Evolutionary conservation across 208 protist species (phyloP), one percentile per base, ranked within the genome.

Genomic region (Trypanosomatidae sp.): DNA sequence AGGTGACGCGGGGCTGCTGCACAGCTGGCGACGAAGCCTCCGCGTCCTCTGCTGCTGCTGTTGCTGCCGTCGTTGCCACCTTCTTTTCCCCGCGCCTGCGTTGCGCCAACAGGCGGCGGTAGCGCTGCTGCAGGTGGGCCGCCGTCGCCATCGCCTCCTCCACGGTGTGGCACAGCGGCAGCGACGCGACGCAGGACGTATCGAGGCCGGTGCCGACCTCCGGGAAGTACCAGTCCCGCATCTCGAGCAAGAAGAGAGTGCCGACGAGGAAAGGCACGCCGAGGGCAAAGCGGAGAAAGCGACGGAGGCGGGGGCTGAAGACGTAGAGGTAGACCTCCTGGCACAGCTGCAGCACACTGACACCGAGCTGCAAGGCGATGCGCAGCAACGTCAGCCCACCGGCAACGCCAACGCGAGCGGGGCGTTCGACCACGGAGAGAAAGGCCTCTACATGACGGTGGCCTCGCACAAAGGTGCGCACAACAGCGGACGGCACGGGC

Each of bases 181-280:
- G 64, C 43, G 43, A 74, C 3, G 41, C 55, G 7, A 83, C 80
- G 39, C 80, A 86, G 10, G 69, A 69, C 15, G 80, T 85, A 62
- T 82, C 83, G 22, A 84, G 67, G n/a, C 66, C 71, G 4, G 62
- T 64, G 19, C 66, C 52, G 1, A 74, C 69, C 12, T 77, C 71
- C 0, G 83, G 81, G 59, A 87, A 80, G 73, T 83, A 84, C 75
- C 76, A 88, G 9, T 71, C 44, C 15, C 46, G 43, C 80, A 85
- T 85, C 39, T 68, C 52, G 46, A 79, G 66, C 36, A 91, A 65
- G 69, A 87, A 91, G 0, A 84, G 33, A 15, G 73, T 65, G 15
- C 77, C 78, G 33, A 59, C 58, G 25, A 81, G 59, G 28, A 82
- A 74, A 1, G 82, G 83, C 9, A 83, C 68, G 55, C 76, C 83